Percentiles rank a stretch among this genome's conserved stretches.
These are phyloP conservation scores for Paraphoma sp. DNA, from an alignment of 2,329 filamentous ascomycete genomes.

Conservation along the genomic window DNA sequence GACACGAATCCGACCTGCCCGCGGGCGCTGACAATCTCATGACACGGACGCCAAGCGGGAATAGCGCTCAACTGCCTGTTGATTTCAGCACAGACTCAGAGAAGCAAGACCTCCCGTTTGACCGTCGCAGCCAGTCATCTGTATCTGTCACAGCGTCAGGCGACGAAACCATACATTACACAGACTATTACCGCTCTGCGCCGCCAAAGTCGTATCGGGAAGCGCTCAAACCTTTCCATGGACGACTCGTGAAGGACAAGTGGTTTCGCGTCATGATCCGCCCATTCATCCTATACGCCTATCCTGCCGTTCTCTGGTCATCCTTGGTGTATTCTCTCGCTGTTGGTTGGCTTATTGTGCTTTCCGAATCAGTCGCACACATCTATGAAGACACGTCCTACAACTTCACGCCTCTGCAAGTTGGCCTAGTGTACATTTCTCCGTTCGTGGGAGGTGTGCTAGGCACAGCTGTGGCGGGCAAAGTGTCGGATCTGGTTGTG, in stretches of 20 bases:
- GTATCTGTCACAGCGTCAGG: slow-evolving; percentile 30
- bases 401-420: slow-evolving; percentile 80
- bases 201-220: slow-evolving; percentile 75
- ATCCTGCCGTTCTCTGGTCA: slow-evolving; percentile 90
- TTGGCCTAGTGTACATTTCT: slow-evolving; percentile 86
- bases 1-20: no score
- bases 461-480: slow-evolving; percentile 90
- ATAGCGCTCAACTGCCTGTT: slow-evolving; percentile 17
- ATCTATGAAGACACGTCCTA: slow-evolving; percentile 79
- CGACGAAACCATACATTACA: slow-evolving; percentile 62
- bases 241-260: slow-evolving; percentile 73
- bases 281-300: slow-evolving; percentile 85
- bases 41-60: background rate
- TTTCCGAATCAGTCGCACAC: slow-evolving; percentile 84
- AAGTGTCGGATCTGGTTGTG: slow-evolving; percentile 84
- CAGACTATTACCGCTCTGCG: slow-evolving; percentile 69
- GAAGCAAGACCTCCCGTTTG: slow-evolving; percentile 25
- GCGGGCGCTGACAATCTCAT: background rate
- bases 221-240: slow-evolving; percentile 78
- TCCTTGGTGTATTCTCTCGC: slow-evolving; percentile 84
- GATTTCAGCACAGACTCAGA: slow-evolving; percentile 10
- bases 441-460: slow-evolving; percentile 78
- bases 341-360: slow-evolving; percentile 92
- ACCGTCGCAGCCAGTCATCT: slow-evolving; percentile 12
- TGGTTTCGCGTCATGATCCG: slow-evolving; percentile 81